Evolutionary conservation across 345 rosid genomes (phyloP), one percentile per base, ranked within the genome.

Genomic region (Jatropha curcas): DNA sequence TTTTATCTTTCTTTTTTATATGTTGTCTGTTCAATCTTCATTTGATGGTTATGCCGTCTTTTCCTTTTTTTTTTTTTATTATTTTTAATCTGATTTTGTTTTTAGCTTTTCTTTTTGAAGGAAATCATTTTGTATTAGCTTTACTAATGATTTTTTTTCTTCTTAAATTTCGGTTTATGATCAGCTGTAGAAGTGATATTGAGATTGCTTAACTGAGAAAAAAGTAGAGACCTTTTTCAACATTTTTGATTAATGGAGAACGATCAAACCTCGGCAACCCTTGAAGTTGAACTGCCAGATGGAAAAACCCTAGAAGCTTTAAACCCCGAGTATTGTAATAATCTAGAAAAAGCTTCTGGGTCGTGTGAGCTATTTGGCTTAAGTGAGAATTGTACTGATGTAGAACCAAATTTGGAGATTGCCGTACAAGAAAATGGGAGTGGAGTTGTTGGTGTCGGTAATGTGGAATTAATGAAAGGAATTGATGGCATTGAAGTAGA

Each of bases 251-350:
- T 14, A 9, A 81, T 82, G 90, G 85, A 84, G 43, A 69, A 60
- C 74, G 66, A 83, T 72, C 70, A 73, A 74, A 82, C 77, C 80
- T 80, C 80, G 55, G 86, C 78, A 83, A 79, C 84, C 70, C 74
- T 84, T 64, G 84, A 84, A 63, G 62, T 76, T 43, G 72, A 82
- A 65, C 63, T 67, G 79, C 81, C 84, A 46, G 80, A 68, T 82
- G 82, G 62, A 60, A 67, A 81, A 83, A 85, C 84, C 89, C 86
- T 85, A 67, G 74, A 63, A 68, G 58, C 57, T 63, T 60, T 56
- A 33, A 48, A 68, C 70, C 65, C 69, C 2, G 27, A 55, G 0
- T 6, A 31, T 24, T 61, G 28, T 41, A 27, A n/a, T n/a, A n/a
- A 52, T 43, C 57, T 63, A 20, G 81, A 68, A 59, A 82, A 78